Evolutionary conservation across 2,329 filamentous ascomycete species (phyloP).

Genomic region (Parafenestella ontariensis): DNA sequence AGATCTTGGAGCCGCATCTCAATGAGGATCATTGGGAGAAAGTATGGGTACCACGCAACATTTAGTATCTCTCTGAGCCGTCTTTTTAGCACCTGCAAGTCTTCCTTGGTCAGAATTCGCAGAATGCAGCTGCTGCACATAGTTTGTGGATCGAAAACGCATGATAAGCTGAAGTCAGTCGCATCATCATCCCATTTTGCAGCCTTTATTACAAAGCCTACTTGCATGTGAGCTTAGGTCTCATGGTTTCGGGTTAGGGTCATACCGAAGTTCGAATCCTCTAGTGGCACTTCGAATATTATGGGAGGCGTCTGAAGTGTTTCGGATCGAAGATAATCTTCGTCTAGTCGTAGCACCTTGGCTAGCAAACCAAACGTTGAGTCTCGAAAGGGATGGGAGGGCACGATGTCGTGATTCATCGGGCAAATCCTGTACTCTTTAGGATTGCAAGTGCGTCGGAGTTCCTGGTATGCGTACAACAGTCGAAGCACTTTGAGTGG

Average conservation of each 20-base stretch:
- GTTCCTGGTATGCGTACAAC: neutral
- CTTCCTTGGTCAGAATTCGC: constrained; percentile 2
- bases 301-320: constrained; percentile 5
- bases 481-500: neutral
- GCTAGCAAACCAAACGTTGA: neutral
- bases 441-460: neutral
- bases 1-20: neutral
- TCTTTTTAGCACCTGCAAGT: neutral
- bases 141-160: constrained; percentile 3
- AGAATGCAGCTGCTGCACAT: constrained; percentile 10
- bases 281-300: constrained; percentile 4
- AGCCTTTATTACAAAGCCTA: constrained; percentile 6
- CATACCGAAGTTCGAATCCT: neutral
- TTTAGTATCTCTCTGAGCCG: neutral
- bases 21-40: neutral
- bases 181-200: constrained; percentile 6
- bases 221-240: neutral
- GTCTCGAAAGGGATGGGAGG: neutral
- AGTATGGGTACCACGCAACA: neutral
- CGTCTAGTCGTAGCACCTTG: neutral
- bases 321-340: constrained; percentile 1
- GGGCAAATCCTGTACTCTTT: neutral
- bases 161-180: constrained; percentile 6
- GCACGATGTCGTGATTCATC: neutral
- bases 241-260: neutral